Conservation (phyloP, 2,329 filamentous ascomycete genomes). For the Teratosphaeriaceae sp. region DNA sequence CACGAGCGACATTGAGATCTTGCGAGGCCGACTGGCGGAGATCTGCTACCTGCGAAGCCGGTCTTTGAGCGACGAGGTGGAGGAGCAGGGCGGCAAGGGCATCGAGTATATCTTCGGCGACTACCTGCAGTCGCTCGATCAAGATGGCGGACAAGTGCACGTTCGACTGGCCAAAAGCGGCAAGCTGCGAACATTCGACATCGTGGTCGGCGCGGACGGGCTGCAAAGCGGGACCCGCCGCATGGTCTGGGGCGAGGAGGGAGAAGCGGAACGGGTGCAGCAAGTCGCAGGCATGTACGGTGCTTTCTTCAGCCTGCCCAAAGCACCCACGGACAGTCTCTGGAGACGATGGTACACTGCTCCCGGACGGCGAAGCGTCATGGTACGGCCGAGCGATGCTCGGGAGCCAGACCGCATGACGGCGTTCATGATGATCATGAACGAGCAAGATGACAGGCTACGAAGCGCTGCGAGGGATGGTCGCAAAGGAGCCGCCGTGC, state of each 20-base stretch:
- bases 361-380: constrained; percentile 21
- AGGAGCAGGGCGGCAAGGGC: constrained; percentile 17
- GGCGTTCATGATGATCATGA: constrained; percentile 20
- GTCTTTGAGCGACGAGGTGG: constrained; percentile 16
- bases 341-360: constrained; percentile 29
- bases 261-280: constrained; percentile 12
- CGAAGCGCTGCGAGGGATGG: constrained; percentile 12
- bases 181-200: constrained; percentile 15
- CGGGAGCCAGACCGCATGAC: constrained; percentile 14
- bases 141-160: constrained; percentile 19
- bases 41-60: constrained; percentile 18
- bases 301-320: constrained; percentile 27
- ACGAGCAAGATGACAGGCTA: constrained; percentile 17
- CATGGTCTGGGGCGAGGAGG: constrained; percentile 20
- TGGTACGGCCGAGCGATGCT: constrained; percentile 23
- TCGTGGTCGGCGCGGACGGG: constrained; percentile 29
- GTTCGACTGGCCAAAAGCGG: constrained; percentile 22
- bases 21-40: constrained; percentile 22
- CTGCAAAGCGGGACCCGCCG: constrained; percentile 23
- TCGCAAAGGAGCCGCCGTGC: constrained; percentile 12
- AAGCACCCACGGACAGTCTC: constrained; percentile 15
- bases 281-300: constrained; percentile 23
- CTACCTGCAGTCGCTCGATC: constrained; percentile 16
- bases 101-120: constrained; percentile 27
- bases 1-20: constrained; percentile 28